Evolutionary conservation across 192 early-diverging fungal genomes (phyloP).

Genomic region (Rhizophagus prolifer): DNA sequence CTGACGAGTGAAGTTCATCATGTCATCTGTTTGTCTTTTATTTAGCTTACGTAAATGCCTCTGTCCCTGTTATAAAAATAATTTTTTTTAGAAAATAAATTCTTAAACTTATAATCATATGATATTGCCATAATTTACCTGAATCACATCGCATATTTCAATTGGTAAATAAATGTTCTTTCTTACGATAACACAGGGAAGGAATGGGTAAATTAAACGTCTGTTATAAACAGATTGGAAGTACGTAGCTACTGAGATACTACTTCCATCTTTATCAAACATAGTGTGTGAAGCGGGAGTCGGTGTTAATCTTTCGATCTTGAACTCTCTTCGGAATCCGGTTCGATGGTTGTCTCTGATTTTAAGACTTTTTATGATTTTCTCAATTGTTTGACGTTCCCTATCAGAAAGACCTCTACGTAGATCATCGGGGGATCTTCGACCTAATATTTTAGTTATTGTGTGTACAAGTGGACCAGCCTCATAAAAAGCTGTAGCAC

Average conservation of each 20-base stretch:
- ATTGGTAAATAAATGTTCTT: conserved; percentile 77
- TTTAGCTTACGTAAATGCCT: conserved; percentile 79
- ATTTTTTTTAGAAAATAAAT: background rate
- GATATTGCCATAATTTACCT: background rate
- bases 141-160: conserved; percentile 82
- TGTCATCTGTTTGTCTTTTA: conserved; percentile 85
- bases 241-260: too few relatives aligned
- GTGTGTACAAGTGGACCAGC: conserved; percentile 67
- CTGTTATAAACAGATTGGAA: too few relatives aligned
- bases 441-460: conserved; percentile 62
- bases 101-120: background rate
- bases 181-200: conserved; percentile 78
- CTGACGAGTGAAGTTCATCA: conserved; percentile 91
- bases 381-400: conserved; percentile 46
- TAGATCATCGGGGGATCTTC: conserved; percentile 45
- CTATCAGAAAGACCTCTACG: conserved; percentile 42
- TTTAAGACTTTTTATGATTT: conserved; percentile 48
- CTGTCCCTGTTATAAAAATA: conserved; percentile 56
- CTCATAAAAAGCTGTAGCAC: conserved; percentile 65
- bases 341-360: conserved; percentile 56
- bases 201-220: conserved; percentile 61
- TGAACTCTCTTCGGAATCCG: conserved; percentile 53
- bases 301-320: conserved; percentile 63
- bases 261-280: too few relatives aligned
- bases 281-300: conserved; percentile 50